Percentiles rank a stretch among this genome's conserved stretches.
These are phyloP conservation scores for Carex kokanica DNA, from an alignment of 176 grass and related monocot genomes.

Conservation along the genomic window DNA sequence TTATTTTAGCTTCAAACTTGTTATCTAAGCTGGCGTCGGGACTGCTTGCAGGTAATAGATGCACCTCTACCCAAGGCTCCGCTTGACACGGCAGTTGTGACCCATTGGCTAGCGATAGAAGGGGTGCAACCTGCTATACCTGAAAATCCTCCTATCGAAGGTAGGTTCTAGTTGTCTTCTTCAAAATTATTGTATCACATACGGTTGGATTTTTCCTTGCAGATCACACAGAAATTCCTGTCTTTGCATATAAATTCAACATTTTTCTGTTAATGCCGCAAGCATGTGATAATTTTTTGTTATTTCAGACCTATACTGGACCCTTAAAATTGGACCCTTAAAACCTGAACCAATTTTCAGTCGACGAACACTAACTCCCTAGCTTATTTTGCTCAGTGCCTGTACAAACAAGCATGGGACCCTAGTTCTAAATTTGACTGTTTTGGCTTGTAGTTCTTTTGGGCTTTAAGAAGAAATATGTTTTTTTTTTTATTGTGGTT, in stretches of 20 bases:
- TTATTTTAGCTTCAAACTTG: background rate
- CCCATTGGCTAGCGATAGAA: conserved; percentile 92
- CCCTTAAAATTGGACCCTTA: background rate
- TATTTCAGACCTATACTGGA: background rate
- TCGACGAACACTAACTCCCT: background rate
- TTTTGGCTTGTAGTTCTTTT: background rate
- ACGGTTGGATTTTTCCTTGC: background rate
- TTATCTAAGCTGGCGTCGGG: background rate
- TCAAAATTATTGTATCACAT: background rate
- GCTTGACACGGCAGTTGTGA: conserved; percentile 72
- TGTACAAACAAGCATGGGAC: background rate
- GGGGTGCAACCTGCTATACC: conserved; percentile 89
- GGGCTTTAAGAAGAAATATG: background rate
- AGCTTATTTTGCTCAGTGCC: background rate
- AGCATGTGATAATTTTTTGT: background rate
- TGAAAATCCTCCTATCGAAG: conserved; percentile 80
- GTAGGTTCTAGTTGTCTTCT: conserved; percentile 38
- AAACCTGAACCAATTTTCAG: background rate
- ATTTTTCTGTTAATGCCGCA: background rate
- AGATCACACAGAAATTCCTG: background rate
- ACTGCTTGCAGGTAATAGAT: conserved; percentile 53
- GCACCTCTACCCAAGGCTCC: conserved; percentile 81
- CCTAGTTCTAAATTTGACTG: no score
- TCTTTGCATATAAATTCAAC: background rate
- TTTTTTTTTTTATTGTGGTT: no score